Conservation (phyloP, 345 rosid genomes). For the Boechera stricta region DNA sequence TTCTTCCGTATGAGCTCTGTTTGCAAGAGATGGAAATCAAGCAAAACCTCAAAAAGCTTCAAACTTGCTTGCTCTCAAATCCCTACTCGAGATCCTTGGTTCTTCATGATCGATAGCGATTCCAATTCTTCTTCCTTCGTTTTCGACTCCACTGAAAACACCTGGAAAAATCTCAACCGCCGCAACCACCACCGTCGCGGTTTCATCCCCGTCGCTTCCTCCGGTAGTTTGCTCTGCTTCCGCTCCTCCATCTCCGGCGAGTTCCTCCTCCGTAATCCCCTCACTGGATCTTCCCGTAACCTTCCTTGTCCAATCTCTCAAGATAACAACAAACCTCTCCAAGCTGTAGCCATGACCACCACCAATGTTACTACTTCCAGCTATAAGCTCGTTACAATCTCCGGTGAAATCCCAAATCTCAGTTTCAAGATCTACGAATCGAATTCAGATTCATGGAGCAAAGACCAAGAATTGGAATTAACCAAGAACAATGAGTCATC, state of each 20-base stretch:
- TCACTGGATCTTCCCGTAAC: conserved; percentile 60
- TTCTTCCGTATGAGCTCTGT: conserved; percentile 71
- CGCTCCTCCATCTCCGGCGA: conserved; percentile 53
- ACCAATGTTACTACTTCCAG: conserved; percentile 35
- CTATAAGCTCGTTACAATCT: conserved; percentile 69
- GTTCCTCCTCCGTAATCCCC: conserved; percentile 66
- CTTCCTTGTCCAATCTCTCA: conserved; percentile 52
- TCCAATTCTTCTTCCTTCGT: conserved; percentile 50
- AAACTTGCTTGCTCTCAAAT: conserved; percentile 75
- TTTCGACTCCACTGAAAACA: conserved; percentile 67
- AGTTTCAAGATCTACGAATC: conserved; percentile 61
- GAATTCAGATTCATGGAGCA: conserved; percentile 54
- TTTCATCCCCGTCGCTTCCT: conserved; percentile 74
- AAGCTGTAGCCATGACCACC: conserved; percentile 70
- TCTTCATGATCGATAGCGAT: conserved; percentile 65
- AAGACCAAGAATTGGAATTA: conserved; percentile 50
- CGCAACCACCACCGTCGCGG: conserved; percentile 36
- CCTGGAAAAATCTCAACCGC: conserved; percentile 66
- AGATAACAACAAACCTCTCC: conserved; percentile 49
- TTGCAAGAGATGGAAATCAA: conserved; percentile 88
- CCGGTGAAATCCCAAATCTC: conserved; percentile 69
- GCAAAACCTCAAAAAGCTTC: conserved; percentile 67
- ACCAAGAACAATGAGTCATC: conserved; percentile 46
- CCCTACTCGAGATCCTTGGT: conserved; percentile 83
- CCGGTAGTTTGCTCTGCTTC: conserved; percentile 79